Evolutionary conservation across 768 basidiomycete genomes (phyloP).

Genomic region (Psilocybe cubensis): DNA sequence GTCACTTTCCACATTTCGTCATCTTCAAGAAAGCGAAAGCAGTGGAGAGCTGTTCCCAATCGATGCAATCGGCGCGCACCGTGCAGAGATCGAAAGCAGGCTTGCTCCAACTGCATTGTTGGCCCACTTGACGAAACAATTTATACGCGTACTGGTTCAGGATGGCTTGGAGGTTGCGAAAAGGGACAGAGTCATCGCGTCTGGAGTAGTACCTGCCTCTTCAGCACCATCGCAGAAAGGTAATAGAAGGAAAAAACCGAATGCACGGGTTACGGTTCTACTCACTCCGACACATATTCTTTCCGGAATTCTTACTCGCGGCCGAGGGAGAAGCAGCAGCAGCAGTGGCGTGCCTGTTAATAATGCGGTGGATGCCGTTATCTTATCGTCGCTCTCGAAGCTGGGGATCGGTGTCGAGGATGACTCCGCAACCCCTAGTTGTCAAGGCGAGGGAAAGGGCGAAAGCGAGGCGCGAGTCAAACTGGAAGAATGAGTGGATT

Average conservation of each 20-base stretch:
- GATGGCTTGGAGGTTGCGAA: conserved; percentile 39
- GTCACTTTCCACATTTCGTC: conserved; percentile 18
- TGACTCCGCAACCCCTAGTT: neutral
- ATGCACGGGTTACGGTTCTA: conserved; percentile 21
- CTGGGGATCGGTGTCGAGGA: conserved; percentile 27
- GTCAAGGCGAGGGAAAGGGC: no score
- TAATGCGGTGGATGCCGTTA: conserved; percentile 12
- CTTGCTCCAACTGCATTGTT: conserved; percentile 47
- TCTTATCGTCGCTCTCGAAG: conserved; percentile 34
- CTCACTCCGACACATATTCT: conserved; percentile 50
- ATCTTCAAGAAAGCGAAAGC: conserved; percentile 6
- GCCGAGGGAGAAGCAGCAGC: conserved; percentile 20
- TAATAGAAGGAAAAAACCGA: conserved; percentile 17
- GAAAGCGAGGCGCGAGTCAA: conserved; percentile 16
- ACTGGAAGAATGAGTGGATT: conserved; percentile 18
- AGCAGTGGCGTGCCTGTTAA: conserved; percentile 11
- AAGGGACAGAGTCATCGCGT: conserved; percentile 32
- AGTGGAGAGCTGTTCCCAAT: conserved; percentile 25
- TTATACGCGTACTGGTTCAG: conserved; percentile 38
- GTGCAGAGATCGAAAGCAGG: conserved; percentile 31
- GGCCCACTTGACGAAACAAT: conserved; percentile 34
- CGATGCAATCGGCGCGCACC: conserved; percentile 29
- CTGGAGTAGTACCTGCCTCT: conserved; percentile 7
- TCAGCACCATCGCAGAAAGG: conserved; percentile 10
- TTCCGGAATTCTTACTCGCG: conserved; percentile 38